A percentile compares a stretch with the other conserved stretches of the same genome.
These are phyloP conservation scores for Acanthochlamys bracteata DNA, from an alignment of 106 monocot genomes.

Conservation along the genomic window DNA sequence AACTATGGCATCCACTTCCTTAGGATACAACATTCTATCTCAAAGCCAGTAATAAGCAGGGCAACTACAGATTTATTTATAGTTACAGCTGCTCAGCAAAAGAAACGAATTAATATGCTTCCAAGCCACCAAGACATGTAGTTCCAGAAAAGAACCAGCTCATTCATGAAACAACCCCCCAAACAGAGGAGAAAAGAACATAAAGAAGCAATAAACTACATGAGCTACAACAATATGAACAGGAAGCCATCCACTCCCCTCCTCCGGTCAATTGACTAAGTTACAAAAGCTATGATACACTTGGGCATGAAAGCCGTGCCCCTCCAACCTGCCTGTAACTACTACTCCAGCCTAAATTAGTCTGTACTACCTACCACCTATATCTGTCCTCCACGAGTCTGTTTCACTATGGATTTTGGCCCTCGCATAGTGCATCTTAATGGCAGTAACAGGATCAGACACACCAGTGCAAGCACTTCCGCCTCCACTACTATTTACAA, in stretches of 20 bases:
- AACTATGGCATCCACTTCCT: too few species aligned
- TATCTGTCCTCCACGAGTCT: slow-evolving; percentile 38
- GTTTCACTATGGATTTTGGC: slow-evolving; percentile 27
- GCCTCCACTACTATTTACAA: slow-evolving; percentile 12
- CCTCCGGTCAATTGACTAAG: not conserved
- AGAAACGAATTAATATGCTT: too few species aligned
- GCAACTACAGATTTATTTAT: too few species aligned
- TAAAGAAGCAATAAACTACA: not conserved
- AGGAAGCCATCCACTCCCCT: slow-evolving; percentile 7
- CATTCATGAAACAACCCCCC: not conserved
- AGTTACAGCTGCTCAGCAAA: too few species aligned
- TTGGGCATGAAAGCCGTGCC: slow-evolving; percentile 9
- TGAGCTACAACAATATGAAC: slow-evolving; percentile 9
- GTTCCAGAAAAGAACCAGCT: not conserved
- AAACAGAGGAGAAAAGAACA: not conserved
- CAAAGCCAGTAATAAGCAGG: too few species aligned
- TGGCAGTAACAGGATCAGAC: slow-evolving; percentile 56
- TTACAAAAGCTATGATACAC: slow-evolving; percentile 18
- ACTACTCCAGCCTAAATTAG: not conserved
- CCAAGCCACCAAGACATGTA: too few species aligned
- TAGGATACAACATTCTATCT: too few species aligned
- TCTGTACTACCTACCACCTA: slow-evolving; percentile 13
- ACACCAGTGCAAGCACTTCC: slow-evolving; percentile 23
- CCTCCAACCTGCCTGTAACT: not conserved
- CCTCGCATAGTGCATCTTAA: slow-evolving; percentile 52